Conservation (phyloP, 208 protist species). For the Leishmania major region DNA sequence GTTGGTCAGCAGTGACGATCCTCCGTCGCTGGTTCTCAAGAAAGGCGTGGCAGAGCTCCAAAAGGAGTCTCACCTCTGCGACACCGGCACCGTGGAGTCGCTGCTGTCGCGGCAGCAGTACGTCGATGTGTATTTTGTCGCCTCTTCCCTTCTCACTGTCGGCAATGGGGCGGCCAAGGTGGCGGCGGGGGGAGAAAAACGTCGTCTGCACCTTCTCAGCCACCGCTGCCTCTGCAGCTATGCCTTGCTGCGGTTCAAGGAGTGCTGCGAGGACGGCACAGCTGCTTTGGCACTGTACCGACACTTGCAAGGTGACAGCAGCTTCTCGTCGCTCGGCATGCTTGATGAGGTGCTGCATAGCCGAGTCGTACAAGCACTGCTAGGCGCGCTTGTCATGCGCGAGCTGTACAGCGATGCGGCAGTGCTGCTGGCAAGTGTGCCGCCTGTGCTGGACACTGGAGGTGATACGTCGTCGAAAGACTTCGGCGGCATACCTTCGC, state of each 20-base stretch:
- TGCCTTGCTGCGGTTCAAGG: constrained; percentile 72
- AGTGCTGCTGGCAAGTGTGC: constrained; percentile 8
- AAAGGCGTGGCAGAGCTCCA: not conserved
- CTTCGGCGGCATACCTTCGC: too few relatives aligned
- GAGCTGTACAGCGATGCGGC: constrained; percentile 56
- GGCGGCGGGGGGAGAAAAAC: not conserved
- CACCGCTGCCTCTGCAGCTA: constrained; percentile 64
- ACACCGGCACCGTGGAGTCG: not conserved
- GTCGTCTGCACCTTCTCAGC: constrained; percentile 22
- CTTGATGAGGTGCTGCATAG: not conserved
- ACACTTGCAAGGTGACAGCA: not conserved
- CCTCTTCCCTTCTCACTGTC: constrained; percentile 14
- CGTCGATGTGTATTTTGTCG: constrained; percentile 30
- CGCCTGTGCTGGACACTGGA: not conserved
- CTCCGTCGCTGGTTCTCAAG: not conserved
- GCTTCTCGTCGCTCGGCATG: not conserved
- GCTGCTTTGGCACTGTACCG: constrained; percentile 17
- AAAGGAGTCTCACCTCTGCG: not conserved
- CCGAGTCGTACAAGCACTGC: constrained; percentile 13
- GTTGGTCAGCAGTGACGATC: not conserved
- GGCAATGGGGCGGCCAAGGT: not conserved
- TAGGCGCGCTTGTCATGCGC: constrained; percentile 52
- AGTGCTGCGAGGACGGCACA: constrained; percentile 70
- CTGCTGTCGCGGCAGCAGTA: constrained; percentile 29
- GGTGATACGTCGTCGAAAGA: not conserved